Conservation (phyloP, 768 basidiomycete genomes). For the Pisolithus orientalis region DNA sequence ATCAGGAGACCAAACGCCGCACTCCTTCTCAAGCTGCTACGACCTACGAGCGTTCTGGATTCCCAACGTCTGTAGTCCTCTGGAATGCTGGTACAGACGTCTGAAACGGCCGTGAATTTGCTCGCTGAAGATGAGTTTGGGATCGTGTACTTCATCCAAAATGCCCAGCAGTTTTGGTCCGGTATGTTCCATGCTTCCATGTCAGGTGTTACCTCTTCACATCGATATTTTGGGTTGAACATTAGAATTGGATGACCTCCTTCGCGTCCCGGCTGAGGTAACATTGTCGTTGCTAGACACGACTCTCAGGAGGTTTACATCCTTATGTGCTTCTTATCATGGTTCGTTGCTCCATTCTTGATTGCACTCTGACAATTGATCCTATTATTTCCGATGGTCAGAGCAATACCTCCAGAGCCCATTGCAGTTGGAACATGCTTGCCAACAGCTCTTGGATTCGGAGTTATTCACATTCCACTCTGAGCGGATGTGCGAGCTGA, state of each 20-base stretch:
- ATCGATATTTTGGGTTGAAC: slow-evolving; percentile 1
- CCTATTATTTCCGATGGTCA: slow-evolving; percentile 20
- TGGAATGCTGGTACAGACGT: slow-evolving; percentile 12
- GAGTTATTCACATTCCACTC: slow-evolving; percentile 90
- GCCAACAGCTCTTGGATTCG: slow-evolving; percentile 67
- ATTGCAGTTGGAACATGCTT: slow-evolving; percentile 80
- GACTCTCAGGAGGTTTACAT: slow-evolving; percentile 67
- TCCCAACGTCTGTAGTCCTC: neutral
- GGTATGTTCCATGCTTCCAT: slow-evolving; percentile 42
- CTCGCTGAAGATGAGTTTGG: slow-evolving; percentile 59
- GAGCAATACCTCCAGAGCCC: slow-evolving; percentile 85
- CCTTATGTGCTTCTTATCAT: slow-evolving; percentile 81
- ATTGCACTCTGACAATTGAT: slow-evolving; percentile 3
- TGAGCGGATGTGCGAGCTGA: slow-evolving; percentile 81
- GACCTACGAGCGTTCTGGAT: too few species aligned
- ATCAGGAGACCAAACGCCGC: too few species aligned
- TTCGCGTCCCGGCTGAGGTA: slow-evolving; percentile 58
- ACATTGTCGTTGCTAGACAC: slow-evolving; percentile 75
- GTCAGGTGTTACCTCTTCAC: slow-evolving; percentile 4
- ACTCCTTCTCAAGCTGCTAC: too few species aligned
- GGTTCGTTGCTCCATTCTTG: slow-evolving; percentile 41
- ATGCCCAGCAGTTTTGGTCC: slow-evolving; percentile 86
- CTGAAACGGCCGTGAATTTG: slow-evolving; percentile 12
- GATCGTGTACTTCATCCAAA: slow-evolving; percentile 77
- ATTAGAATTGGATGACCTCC: slow-evolving; percentile 81